Conservation (phyloP, 2,329 filamentous ascomycete genomes). For the Calonectria pauciramosa region DNA sequence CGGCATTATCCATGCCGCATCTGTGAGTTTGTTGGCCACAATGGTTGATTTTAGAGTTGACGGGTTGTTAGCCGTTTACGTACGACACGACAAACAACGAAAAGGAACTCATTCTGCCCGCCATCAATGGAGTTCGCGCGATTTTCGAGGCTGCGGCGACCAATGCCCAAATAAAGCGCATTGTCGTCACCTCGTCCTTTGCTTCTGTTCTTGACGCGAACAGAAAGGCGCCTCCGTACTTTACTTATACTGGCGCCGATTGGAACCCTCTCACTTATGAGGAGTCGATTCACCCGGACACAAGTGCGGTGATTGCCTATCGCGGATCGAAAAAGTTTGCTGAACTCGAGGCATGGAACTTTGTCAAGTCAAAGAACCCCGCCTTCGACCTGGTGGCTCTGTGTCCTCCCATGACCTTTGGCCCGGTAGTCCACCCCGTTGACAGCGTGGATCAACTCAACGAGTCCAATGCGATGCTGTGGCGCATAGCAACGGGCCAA, state of each 20-base stretch:
- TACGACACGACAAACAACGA: conserved; percentile 60
- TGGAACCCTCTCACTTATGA: conserved; percentile 70
- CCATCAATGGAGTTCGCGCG: conserved; percentile 60
- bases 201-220: conserved; percentile 71
- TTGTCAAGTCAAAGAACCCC: conserved; percentile 51
- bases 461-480: conserved; percentile 58
- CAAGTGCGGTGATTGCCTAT: conserved; percentile 57
- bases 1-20: conserved; percentile 60
- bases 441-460: conserved; percentile 52
- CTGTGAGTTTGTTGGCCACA: conserved; percentile 45
- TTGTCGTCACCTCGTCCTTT: conserved; percentile 76
- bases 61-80: conserved; percentile 53
- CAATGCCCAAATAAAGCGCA: conserved; percentile 42
- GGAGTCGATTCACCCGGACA: conserved; percentile 56
- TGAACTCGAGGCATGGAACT: conserved; percentile 52
- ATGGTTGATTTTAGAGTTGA: neutral
- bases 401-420: conserved; percentile 61
- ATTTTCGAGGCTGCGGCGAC: conserved; percentile 53
- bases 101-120: conserved; percentile 59
- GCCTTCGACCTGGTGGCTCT: conserved; percentile 59
- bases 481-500: conserved; percentile 54
- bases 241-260: conserved; percentile 66
- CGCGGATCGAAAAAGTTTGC: conserved; percentile 53
- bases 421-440: conserved; percentile 58
- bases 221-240: conserved; percentile 62